Base-by-base conservation (phyloP, 306 rosid species). In the Mimosa pudica region DNA sequence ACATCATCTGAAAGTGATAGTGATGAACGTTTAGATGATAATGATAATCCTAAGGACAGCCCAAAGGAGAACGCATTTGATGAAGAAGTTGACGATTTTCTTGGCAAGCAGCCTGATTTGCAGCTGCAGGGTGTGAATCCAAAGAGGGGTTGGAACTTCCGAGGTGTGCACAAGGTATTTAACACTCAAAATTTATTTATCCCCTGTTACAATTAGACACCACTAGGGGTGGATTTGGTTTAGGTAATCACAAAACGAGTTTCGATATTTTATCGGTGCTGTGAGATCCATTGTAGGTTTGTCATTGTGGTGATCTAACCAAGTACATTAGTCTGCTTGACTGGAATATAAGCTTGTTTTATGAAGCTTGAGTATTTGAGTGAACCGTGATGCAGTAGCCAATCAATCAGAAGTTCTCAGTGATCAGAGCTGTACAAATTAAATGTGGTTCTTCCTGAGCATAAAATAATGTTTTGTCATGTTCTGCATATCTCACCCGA, bases 91-190 rank as follows among this genome's bases (percentile, higher is more conserved):
- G 92, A 85, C 13, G 83, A 81, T 33, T 70, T 89, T 69, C 87
- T 90, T 78, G 90, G 92, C 79, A 82, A 73, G 7, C 79, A 82
- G 77, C 62, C 78, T 4, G 81, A 81, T 48, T 70, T 82, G 74
- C 83, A 85, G 49, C 92, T 92, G 51, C 99, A 93, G 57, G 85
- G 96, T 74, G 99, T 95, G 74, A 91, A 95, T 87, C 99, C 99
- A 10, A 82, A 78, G 79, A 89, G 80, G 78, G 98, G 99, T 69
- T 93, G 99, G 99, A 90, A 81, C 76, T 95, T 82, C 86, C 98
- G 98, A 0, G 99, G 99, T 65, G 99, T 95, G 71, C 99, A 95
- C 83, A 95, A 90, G 99, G 98, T 95, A 92, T 71, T 75, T 20
- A 55, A 33, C 55, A 70, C 71, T 76, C 76, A 69, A 24, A 42